A percentile compares a stretch with the other conserved stretches of the same genome.
Conservation (phyloP, 352 stramenopile genomes). For the Phytophthora agathidicida region DNA sequence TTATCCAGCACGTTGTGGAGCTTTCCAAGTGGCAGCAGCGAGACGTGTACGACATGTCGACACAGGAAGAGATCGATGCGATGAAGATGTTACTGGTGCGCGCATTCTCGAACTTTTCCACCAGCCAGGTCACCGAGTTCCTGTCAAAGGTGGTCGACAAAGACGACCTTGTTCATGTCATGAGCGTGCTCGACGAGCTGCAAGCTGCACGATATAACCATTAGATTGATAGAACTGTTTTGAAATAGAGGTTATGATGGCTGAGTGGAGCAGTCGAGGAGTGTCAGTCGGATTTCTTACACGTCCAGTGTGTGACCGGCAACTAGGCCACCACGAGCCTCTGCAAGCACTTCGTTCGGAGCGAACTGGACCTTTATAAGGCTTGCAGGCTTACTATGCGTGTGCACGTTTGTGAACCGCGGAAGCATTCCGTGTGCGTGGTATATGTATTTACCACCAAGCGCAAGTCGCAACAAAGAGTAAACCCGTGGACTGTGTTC, state of each 20-base stretch:
- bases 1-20: constrained; percentile 51
- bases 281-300: too few species aligned
- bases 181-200: constrained; percentile 44
- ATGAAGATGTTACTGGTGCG: constrained; percentile 48
- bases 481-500: too few species aligned
- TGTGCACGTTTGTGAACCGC: too few species aligned
- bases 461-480: too few species aligned
- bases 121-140: constrained; percentile 48
- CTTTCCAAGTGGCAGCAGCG: constrained; percentile 42
- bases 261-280: too few species aligned
- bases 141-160: constrained; percentile 49
- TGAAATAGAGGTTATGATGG: constrained; percentile 24
- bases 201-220: constrained; percentile 15
- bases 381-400: too few species aligned
- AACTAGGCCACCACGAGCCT: too few species aligned
- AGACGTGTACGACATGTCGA: constrained; percentile 25
- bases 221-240: constrained; percentile 24
- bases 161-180: constrained; percentile 40
- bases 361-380: too few species aligned
- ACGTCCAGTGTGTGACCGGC: too few species aligned
- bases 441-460: too few species aligned
- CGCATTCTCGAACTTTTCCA: constrained; percentile 48
- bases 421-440: too few species aligned
- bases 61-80: constrained; percentile 38
- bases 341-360: too few species aligned